Evolutionary conservation across 2,329 filamentous ascomycete genomes (phyloP).

Genomic region (Colletotrichum truncatum): DNA sequence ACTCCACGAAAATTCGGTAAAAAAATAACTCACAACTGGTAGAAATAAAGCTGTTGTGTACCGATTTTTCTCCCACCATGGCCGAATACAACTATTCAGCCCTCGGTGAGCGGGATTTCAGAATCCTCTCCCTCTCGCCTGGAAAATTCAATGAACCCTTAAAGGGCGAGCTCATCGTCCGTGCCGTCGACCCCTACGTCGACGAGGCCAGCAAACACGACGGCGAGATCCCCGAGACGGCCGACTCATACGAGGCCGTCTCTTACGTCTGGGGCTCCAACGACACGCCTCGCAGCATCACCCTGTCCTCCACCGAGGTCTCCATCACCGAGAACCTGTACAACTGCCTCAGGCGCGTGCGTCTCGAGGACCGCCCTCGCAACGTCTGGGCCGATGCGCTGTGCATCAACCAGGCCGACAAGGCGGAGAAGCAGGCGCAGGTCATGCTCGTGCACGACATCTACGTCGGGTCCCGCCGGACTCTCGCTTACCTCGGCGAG

Average conservation of each 20-base stretch:
- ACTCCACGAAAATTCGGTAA: background rate
- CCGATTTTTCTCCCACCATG: background rate
- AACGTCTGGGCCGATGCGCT: constrained; percentile 34
- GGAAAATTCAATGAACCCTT: constrained; percentile 16
- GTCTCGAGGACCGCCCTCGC: constrained; percentile 9
- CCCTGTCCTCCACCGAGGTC: background rate
- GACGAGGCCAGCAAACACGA: constrained; percentile 19
- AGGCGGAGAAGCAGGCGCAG: constrained; percentile 28
- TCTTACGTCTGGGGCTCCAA: constrained; percentile 30
- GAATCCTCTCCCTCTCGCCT: constrained; percentile 12
- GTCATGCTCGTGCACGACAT: constrained; percentile 29
- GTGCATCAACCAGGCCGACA: constrained; percentile 34
- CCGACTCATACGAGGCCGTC: constrained; percentile 27
- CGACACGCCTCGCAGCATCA: constrained; percentile 18
- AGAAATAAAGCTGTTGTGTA: background rate
- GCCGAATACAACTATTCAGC: background rate
- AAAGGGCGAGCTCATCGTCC: constrained; percentile 4
- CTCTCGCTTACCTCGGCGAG: constrained; percentile 40
- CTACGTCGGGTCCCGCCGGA: constrained; percentile 34
- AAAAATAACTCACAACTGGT: background rate
- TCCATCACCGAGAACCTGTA: constrained; percentile 24
- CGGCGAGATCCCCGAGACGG: constrained; percentile 8
- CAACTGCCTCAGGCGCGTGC: constrained; percentile 23
- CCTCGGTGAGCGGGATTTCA: constrained; percentile 25
- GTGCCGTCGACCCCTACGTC: constrained; percentile 20